Conservation (phyloP, 2,329 filamentous ascomycete genomes). For the Lachnellula hyalina region DNA sequence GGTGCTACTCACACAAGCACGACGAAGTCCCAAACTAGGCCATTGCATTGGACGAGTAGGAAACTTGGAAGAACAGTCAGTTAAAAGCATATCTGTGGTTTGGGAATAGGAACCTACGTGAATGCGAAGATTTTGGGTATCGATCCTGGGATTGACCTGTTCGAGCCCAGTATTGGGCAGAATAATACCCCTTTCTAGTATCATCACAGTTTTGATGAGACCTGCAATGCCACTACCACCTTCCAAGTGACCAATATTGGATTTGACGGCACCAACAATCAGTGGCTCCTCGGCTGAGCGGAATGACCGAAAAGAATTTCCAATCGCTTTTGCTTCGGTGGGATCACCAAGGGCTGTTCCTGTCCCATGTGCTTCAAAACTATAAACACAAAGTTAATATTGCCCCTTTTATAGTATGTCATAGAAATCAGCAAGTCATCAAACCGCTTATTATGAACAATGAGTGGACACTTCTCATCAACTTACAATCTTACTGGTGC, state of each 20-base stretch:
- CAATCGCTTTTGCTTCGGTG: background rate
- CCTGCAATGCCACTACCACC: slow-evolving; percentile 14
- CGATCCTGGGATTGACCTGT: slow-evolving; percentile 14
- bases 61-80: slow-evolving; percentile 4
- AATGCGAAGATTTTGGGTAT: slow-evolving; percentile 24
- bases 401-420: too few relatives aligned
- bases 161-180: background rate
- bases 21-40: slow-evolving; percentile 8
- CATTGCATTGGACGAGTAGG: slow-evolving; percentile 5
- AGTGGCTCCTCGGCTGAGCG: background rate
- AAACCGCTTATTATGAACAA: too few relatives aligned
- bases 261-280: slow-evolving; percentile 1
- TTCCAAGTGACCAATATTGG: slow-evolving; percentile 24
- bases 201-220: slow-evolving; percentile 13
- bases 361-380: slow-evolving; percentile 9
- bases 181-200: slow-evolving; percentile 31
- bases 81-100: background rate
- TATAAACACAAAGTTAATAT: too few relatives aligned
- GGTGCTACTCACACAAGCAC: slow-evolving; percentile 7
- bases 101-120: slow-evolving; percentile 19
- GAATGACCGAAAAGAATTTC: background rate
- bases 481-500: slow-evolving; percentile 1
- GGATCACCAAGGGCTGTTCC: background rate
- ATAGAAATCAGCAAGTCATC: too few relatives aligned
- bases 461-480: too few relatives aligned